Conservation (phyloP, 1,139 yeast species). For the Cylindricascospora bacillispora region DNA sequence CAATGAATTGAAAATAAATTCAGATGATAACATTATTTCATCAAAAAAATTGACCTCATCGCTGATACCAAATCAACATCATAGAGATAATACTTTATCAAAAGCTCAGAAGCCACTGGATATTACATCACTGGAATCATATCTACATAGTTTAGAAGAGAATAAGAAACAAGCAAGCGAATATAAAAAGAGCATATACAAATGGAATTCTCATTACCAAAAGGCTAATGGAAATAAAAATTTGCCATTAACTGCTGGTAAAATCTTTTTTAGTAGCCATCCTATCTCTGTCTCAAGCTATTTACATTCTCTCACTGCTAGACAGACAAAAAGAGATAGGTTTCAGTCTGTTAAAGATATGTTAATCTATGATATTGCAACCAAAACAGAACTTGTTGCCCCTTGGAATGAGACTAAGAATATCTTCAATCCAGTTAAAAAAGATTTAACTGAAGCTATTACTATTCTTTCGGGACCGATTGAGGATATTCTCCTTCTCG, state of each 20-base stretch:
- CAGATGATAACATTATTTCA: neutral
- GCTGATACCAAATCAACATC: conserved; percentile 1
- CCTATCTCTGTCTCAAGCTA: neutral
- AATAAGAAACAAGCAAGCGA: neutral
- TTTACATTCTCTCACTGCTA: neutral
- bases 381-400: neutral
- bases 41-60: neutral
- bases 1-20: neutral
- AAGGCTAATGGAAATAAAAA: neutral
- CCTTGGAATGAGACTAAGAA: conserved; percentile 1
- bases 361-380: neutral
- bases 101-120: conserved; percentile 1
- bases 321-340: conserved; percentile 1
- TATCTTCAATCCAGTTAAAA: conserved; percentile 1
- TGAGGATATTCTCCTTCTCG: neutral
- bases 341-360: too few relatives aligned
- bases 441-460: conserved; percentile 1
- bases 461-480: neutral
- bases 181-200: conserved; percentile 1
- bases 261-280: neutral
- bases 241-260: neutral
- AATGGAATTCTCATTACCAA: conserved; percentile 1
- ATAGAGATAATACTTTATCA: neutral
- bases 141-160: conserved; percentile 1
- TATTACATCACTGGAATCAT: neutral